Conservation (phyloP, 352 stramenopile genomes). For the Phytophthora nicotianae region DNA sequence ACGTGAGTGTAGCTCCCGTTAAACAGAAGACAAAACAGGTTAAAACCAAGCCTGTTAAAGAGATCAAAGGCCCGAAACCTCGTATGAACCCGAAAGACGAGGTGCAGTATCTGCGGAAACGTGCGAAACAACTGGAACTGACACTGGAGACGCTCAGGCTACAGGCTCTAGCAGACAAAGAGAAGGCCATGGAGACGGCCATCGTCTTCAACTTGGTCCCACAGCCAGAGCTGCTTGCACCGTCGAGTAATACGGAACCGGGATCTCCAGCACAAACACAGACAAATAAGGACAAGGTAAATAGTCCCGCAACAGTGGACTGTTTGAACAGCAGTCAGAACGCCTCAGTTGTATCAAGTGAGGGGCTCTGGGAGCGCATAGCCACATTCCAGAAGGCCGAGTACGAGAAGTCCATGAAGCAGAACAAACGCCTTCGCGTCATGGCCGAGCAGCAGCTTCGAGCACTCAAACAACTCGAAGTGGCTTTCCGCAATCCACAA, state of each 20-base stretch:
- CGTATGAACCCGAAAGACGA: slow-evolving; percentile 42
- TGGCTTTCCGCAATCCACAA: slow-evolving; percentile 33
- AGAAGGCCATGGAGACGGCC: slow-evolving; percentile 34
- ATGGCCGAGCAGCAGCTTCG: slow-evolving; percentile 46
- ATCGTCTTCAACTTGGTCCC: slow-evolving; percentile 37
- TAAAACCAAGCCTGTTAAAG: slow-evolving; percentile 11
- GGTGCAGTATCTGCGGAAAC: slow-evolving; percentile 26
- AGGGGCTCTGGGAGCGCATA: slow-evolving; percentile 40
- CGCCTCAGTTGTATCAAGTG: slow-evolving; percentile 5
- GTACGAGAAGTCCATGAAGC: slow-evolving; percentile 30
- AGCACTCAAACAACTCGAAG: slow-evolving; percentile 40
- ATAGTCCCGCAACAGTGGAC: slow-evolving; percentile 23
- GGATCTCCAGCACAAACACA: slow-evolving; percentile 26
- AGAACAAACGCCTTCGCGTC: slow-evolving; percentile 40
- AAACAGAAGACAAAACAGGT: slow-evolving; percentile 5
- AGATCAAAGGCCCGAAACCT: slow-evolving; percentile 10
- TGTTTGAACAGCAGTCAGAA: not conserved
- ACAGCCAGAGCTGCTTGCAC: slow-evolving; percentile 22
- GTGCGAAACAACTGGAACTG: slow-evolving; percentile 25
- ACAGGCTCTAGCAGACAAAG: slow-evolving; percentile 22
- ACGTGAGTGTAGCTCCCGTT: slow-evolving; percentile 16
- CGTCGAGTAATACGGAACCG: slow-evolving; percentile 6
- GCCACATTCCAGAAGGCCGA: slow-evolving; percentile 35
- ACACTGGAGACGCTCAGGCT: slow-evolving; percentile 30
- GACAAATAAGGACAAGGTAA: slow-evolving; percentile 8